These are phyloP conservation scores for Sequoia sempervirens DNA, from an alignment of 75 land plant species.

Conservation along the genomic window DNA sequence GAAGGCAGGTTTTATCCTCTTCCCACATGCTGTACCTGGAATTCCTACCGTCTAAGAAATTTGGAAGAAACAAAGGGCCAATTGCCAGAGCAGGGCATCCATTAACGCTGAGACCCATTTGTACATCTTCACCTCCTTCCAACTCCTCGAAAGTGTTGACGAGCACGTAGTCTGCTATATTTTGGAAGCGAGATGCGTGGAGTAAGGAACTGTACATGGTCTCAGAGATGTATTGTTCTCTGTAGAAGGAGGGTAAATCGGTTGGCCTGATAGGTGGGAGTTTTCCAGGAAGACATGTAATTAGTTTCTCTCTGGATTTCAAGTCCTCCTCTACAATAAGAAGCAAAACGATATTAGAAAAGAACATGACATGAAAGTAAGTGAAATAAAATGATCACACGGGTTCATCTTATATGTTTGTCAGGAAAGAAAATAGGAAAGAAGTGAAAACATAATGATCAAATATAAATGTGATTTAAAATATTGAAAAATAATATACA, in stretches of 20 bases:
- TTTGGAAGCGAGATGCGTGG: neutral
- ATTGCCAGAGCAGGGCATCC: neutral
- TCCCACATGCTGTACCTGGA: slow-evolving; percentile 3
- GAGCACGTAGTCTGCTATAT: neutral
- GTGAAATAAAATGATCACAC: too few species aligned
- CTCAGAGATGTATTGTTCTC: neutral
- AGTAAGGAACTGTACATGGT: neutral
- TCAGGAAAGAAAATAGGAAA: too few species aligned
- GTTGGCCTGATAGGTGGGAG: neutral
- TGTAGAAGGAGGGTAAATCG: neutral
- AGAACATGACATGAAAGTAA: too few species aligned
- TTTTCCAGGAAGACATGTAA: neutral
- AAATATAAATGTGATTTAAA: too few species aligned
- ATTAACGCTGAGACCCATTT: neutral
- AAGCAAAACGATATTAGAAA: too few species aligned
- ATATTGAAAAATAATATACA: too few species aligned
- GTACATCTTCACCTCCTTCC: neutral
- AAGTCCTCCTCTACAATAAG: neutral
- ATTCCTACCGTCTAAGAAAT: neutral
- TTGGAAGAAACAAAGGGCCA: neutral
- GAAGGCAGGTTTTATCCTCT: slow-evolving; percentile 10
- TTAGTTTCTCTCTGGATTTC: neutral
- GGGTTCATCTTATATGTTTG: too few species aligned
- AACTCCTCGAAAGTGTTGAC: slow-evolving; percentile 2
- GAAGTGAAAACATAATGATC: too few species aligned